Percentiles rank a stretch among this genome's conserved stretches.
phyloP scores from a whole-genome alignment of 495 filamentous ascomycete genomes.

The Sporormia fimetaria region DNA sequence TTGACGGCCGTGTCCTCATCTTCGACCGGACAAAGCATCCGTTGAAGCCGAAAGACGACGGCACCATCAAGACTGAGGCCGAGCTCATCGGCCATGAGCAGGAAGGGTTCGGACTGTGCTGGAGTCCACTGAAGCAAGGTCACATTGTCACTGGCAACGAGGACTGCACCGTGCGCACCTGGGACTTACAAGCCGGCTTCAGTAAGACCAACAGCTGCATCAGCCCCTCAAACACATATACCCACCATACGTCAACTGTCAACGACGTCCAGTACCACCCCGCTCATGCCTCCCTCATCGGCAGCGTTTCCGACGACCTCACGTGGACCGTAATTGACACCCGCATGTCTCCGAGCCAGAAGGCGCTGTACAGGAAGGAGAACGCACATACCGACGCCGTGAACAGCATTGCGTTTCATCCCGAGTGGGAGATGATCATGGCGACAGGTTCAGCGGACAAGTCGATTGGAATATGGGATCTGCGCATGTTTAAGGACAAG shows the following conservation, averaged over 20 bases:
- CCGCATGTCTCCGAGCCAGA: conserved; percentile 50
- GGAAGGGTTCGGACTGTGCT: conserved; percentile 91
- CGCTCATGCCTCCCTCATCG: conserved; percentile 66
- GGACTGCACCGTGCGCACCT: conserved; percentile 80
- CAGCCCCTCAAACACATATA: conserved; percentile 61
- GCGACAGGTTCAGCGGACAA: conserved; percentile 93
- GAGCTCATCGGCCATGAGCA: conserved; percentile 73
- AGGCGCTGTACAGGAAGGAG: conserved; percentile 47
- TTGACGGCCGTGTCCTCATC: conserved; percentile 76
- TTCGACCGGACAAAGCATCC: conserved; percentile 94
- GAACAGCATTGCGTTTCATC: conserved; percentile 90
- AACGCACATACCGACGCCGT: conserved; percentile 84
- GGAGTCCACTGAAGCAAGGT: conserved; percentile 77
- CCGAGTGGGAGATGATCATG: conserved; percentile 69
- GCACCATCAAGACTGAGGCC: conserved; percentile 64
- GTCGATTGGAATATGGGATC: conserved; percentile 88
- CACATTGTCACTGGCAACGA: conserved; percentile 81
- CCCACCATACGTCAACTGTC: conserved; percentile 78
- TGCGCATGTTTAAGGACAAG: conserved; percentile 76
- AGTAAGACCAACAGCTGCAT: conserved; percentile 58
- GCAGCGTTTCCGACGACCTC: conserved; percentile 88
- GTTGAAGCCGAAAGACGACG: conserved; percentile 47
- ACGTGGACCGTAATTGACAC: conserved; percentile 86
- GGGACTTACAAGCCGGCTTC: conserved; percentile 65
- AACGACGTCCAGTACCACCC: conserved; percentile 96